Evolutionary conservation across 768 basidiomycete genomes (phyloP), one percentile per base, ranked within the genome.

Genomic region (Lentinula aciculospora): DNA sequence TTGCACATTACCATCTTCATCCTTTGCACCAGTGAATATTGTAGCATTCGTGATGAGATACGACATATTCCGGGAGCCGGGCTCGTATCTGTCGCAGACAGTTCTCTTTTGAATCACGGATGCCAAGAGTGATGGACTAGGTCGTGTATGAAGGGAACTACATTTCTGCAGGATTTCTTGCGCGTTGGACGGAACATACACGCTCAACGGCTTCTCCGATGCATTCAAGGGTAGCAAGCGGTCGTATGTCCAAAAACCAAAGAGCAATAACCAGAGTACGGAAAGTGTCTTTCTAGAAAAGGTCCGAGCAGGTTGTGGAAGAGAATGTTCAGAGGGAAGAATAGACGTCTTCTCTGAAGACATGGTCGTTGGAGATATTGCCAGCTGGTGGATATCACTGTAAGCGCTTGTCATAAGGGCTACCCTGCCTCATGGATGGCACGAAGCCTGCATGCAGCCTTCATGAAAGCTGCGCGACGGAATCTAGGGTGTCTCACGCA

Each of bases 21-120:
- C 81, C 37, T 77, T 67, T 34, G 74, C 79, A 23, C 86, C 86
- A 2, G 84, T 81, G 74, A 87, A 77, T 49, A 89, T 76, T 39
- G 82, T 81, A 2, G 83, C 88, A 67, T 94, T 90, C 64, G 78
- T 77, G 61, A 96, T 84, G 61, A 85, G 75, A 19, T 84, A 85
- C 1, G 86, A 72, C 36, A 76, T 56, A 29, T 56, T 47, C 25
- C 29, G 77, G 0, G 88, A 89, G 1, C 86, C 89, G 3, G 71
- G 71, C 62, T 84, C 86, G 60, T 79, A 87, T 39, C 89, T 72
- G 64, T 91, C 89, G 2, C 87, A 89, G 45, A 67, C 66, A 29
- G 78, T 72, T 17, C 81, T 74, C 32, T 70, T 69, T 48, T 64
- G 19, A 3, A 5, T 7, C n/a, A 51, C 63, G 56, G 80, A 80